Conservation (phyloP, 768 basidiomycete genomes). For the Russula brevipes region DNA sequence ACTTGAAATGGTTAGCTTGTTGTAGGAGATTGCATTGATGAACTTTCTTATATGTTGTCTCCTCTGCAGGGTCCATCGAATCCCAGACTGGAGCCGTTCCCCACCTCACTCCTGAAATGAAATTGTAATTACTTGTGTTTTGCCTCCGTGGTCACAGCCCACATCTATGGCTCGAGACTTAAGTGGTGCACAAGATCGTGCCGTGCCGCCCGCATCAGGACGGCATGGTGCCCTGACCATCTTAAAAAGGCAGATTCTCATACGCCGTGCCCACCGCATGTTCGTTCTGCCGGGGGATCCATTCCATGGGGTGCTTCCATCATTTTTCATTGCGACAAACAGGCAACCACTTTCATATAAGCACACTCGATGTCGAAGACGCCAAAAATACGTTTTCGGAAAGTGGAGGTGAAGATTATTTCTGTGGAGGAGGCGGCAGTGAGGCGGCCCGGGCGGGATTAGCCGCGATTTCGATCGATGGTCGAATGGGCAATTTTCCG, state of each 20-base stretch:
- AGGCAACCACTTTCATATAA: background rate
- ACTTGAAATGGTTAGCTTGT: constrained; percentile 15
- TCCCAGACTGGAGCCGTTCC: background rate
- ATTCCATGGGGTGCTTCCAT: constrained; percentile 8
- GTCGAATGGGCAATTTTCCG: constrained; percentile 17
- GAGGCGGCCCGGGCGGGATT: constrained; percentile 4
- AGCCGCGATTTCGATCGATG: constrained; percentile 7
- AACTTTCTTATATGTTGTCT: constrained; percentile 8
- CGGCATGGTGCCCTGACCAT: background rate
- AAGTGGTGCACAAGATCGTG: background rate
- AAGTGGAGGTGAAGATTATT: background rate
- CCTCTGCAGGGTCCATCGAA: constrained; percentile 9
- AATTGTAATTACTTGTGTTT: background rate
- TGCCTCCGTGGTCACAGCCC: background rate
- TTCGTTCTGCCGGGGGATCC: constrained; percentile 1
- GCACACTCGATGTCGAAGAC: constrained; percentile 7
- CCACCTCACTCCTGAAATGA: background rate
- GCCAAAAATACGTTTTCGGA: background rate
- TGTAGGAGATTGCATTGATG: constrained; percentile 1
- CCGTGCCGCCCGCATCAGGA: constrained; percentile 1
- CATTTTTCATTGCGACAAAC: constrained; percentile 12
- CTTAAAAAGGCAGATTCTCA: constrained; percentile 14
- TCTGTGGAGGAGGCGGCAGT: too few species aligned
- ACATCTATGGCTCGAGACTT: background rate
- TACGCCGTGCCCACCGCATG: constrained; percentile 15